Conservation (phyloP, 2,329 filamentous ascomycete genomes). For the Pyricularia sp. region DNA sequence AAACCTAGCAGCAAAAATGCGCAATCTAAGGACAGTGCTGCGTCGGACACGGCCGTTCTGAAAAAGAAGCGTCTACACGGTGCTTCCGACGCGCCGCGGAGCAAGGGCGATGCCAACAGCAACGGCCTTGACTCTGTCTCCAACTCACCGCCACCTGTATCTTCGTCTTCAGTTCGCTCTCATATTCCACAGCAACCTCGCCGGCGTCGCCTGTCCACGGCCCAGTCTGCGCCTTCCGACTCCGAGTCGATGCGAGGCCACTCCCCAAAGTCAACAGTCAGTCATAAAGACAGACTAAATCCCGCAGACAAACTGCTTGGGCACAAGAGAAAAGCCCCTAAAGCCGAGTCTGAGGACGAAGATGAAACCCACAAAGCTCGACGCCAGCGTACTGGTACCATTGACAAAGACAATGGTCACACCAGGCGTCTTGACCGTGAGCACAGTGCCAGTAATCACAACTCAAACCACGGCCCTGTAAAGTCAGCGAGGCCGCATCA, state of each 20-base stretch:
- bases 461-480: background rate
- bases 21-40: constrained; percentile 16
- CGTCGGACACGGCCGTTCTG: constrained; percentile 22
- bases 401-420: constrained; percentile 21
- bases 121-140: constrained; percentile 51
- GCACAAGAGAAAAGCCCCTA: constrained; percentile 44
- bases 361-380: constrained; percentile 43
- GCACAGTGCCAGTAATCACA: constrained; percentile 10
- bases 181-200: constrained; percentile 18
- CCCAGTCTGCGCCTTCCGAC: constrained; percentile 39
- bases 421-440: constrained; percentile 20
- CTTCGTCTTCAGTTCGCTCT: constrained; percentile 22
- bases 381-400: constrained; percentile 39
- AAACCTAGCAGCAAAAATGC: constrained; percentile 4
- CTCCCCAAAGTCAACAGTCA: constrained; percentile 29
- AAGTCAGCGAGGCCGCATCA: constrained; percentile 20
- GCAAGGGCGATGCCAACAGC: constrained; percentile 35
- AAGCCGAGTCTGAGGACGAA: constrained; percentile 49
- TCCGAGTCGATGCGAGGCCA: constrained; percentile 39
- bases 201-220: constrained; percentile 28
- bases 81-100: constrained; percentile 30
- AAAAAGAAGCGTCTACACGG: constrained; percentile 44
- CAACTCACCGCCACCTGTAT: constrained; percentile 36
- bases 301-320: constrained; percentile 35
- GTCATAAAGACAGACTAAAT: constrained; percentile 33